These are phyloP conservation scores for Ophiostoma triangulosporum DNA, from an alignment of 2,329 filamentous ascomycete genomes.

Conservation along the genomic window DNA sequence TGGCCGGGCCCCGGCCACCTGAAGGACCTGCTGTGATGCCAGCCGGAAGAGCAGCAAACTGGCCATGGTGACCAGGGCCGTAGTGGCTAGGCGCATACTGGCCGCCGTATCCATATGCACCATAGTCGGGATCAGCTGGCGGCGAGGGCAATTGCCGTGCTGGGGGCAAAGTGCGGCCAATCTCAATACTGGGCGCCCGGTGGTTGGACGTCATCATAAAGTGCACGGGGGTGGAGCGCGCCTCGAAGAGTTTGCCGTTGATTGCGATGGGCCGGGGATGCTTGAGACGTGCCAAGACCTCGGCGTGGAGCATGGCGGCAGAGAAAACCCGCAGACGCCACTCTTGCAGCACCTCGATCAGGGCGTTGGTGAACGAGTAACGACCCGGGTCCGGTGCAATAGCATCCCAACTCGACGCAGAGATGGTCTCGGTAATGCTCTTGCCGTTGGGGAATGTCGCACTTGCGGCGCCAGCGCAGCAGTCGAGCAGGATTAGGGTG, in stretches of 20 bases:
- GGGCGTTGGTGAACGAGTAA: conserved; percentile 45
- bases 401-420: conserved; percentile 48
- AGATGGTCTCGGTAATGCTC: conserved; percentile 49
- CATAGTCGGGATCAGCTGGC: conserved; percentile 18
- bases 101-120: conserved; percentile 5
- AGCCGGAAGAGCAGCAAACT: neutral
- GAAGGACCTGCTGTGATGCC: conserved; percentile 1
- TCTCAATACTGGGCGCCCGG: conserved; percentile 43
- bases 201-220: conserved; percentile 52
- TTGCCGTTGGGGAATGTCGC: conserved; percentile 44
- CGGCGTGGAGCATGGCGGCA: conserved; percentile 47
- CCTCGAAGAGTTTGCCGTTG: conserved; percentile 44
- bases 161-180: conserved; percentile 27
- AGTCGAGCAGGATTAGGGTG: conserved; percentile 44
- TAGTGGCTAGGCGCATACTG: neutral
- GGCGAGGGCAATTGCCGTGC: conserved; percentile 25
- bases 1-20: conserved; percentile 12
- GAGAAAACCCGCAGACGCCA: conserved; percentile 42
- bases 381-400: conserved; percentile 45
- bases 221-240: conserved; percentile 44
- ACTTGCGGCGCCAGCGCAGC: conserved; percentile 46
- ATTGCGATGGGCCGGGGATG: conserved; percentile 43
- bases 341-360: conserved; percentile 45
- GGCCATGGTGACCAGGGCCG: neutral
- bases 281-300: conserved; percentile 45